Evolutionary conservation across 139 green algal genomes (phyloP).

Genomic region (Desmodesmus armatus): DNA sequence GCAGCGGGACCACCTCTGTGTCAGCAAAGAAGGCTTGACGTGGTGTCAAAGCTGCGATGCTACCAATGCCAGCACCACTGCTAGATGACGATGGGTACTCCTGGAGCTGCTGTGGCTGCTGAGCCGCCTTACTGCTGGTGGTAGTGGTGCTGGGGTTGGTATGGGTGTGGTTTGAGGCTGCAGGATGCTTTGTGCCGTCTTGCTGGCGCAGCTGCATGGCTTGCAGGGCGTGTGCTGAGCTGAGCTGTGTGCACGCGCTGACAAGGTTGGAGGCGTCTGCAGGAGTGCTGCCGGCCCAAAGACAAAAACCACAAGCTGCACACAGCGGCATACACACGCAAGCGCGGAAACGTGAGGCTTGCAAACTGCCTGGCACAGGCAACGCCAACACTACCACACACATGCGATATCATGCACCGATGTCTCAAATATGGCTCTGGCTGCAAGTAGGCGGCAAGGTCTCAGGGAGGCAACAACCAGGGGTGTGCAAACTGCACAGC

Average conservation of each 20-base stretch:
- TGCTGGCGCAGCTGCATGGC: neutral
- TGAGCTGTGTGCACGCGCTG: slow-evolving; percentile 47
- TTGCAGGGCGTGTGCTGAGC: neutral
- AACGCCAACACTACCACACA: too few species aligned
- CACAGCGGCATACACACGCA: neutral
- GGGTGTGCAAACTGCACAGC: neutral
- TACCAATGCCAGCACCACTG: neutral
- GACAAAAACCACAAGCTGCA: slow-evolving; percentile 80
- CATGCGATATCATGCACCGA: too few species aligned
- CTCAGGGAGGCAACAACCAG: too few species aligned
- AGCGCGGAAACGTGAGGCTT: too few species aligned
- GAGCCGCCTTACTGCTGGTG: too few species aligned
- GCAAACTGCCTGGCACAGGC: too few species aligned
- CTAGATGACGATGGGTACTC: neutral
- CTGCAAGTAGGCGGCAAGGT: too few species aligned
- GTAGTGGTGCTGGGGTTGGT: neutral
- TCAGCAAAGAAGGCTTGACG: slow-evolving; percentile 70
- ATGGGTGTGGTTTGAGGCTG: neutral
- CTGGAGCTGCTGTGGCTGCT: slow-evolving; percentile 19
- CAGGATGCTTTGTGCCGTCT: neutral
- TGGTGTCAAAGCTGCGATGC: slow-evolving; percentile 46
- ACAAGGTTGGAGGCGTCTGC: slow-evolving; percentile 59
- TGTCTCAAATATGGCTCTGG: too few species aligned
- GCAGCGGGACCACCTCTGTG: slow-evolving; percentile 1
- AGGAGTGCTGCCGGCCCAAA: slow-evolving; percentile 68